Percentiles rank a stretch among this genome's conserved stretches.
Evolutionary conservation across 1,284 basidiomycete genomes (phyloP).

Genomic region (Tausonia pullulans): DNA sequence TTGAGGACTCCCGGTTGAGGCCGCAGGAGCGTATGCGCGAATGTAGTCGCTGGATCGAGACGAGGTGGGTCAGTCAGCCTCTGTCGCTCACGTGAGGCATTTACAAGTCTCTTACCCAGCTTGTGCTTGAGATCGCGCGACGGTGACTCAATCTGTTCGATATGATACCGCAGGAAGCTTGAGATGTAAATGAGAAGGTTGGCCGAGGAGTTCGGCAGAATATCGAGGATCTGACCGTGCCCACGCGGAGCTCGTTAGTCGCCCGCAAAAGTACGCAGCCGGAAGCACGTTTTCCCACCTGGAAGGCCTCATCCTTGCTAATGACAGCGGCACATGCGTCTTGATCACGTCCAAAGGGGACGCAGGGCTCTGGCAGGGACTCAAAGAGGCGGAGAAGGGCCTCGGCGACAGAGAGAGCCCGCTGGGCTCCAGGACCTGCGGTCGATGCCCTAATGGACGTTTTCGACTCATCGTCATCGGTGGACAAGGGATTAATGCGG

Average conservation of each 20-base stretch:
- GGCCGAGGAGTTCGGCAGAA: neutral
- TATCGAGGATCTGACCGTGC: neutral
- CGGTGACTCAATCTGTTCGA: neutral
- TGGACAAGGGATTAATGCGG: neutral
- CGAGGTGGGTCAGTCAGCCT: too few relatives aligned
- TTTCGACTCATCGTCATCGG: too few relatives aligned
- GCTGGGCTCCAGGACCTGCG: too few relatives aligned
- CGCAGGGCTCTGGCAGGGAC: neutral
- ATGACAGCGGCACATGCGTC: neutral
- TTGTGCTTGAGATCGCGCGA: too few relatives aligned
- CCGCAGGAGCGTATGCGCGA: too few relatives aligned
- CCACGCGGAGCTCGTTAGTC: too few relatives aligned
- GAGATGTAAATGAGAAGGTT: conserved; percentile 1
- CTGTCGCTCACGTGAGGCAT: too few relatives aligned
- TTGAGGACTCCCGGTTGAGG: too few relatives aligned
- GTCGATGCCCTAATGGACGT: too few relatives aligned
- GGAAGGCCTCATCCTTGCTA: neutral
- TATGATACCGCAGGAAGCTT: neutral
- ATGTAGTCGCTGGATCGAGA: too few relatives aligned
- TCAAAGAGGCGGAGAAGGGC: neutral
- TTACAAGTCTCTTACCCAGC: too few relatives aligned
- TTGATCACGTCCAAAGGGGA: conserved; percentile 1
- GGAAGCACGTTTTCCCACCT: neutral
- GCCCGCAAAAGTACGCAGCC: too few relatives aligned
- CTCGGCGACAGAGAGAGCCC: neutral